Evolutionary conservation across 495 filamentous ascomycete species (phyloP), one percentile per base, ranked within the genome.

Genomic region (Penicillium desertorum): DNA sequence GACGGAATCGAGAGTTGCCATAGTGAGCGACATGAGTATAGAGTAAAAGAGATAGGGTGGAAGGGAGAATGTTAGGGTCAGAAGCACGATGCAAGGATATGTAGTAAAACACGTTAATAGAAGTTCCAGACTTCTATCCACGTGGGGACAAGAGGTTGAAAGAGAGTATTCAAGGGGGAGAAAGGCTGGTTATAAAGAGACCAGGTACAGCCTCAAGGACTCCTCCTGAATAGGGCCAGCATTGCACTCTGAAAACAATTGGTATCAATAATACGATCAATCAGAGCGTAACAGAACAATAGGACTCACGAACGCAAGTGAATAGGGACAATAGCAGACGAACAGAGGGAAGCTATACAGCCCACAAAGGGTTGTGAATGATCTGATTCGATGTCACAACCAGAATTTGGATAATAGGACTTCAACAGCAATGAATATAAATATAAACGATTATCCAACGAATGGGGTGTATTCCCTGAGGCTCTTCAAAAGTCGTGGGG

Each of bases 1-100:
- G 25, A 73, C 59, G 2, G 69, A 74, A 50, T 67, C 65, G 11
- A 75, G 69, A 25, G 56, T 74, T 20, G 75, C 75, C 71, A 74
- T 74, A 58, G 43, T 51, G 50, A 41, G 43, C 27, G 22, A 27
- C 16, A 51, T 20, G 58, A 43, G n/a, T 9, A 47, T 47, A 57
- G 55, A 58, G 41, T 34, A 52, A 60, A 48, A 27, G 34, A 47
- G 51, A 42, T 12, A 16, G 22, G 48, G 44, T 44, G 14, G 50
- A 57, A 29, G 22, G 42, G 37, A 58, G 16, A 27, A 37, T 17
- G 45, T 56, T 49, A 53, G 27, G 46, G 25, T 62, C 17, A 48
- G 42, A 44, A 32, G 12, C 9, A 50, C 10, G 29, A 57, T 29
- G 30, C 29, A 36, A 50, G 17, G 45, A 14, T 34, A 44, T 23